Evolutionary conservation across 2,329 filamentous ascomycete species (phyloP).

Genomic region (Colletotrichum sp.): DNA sequence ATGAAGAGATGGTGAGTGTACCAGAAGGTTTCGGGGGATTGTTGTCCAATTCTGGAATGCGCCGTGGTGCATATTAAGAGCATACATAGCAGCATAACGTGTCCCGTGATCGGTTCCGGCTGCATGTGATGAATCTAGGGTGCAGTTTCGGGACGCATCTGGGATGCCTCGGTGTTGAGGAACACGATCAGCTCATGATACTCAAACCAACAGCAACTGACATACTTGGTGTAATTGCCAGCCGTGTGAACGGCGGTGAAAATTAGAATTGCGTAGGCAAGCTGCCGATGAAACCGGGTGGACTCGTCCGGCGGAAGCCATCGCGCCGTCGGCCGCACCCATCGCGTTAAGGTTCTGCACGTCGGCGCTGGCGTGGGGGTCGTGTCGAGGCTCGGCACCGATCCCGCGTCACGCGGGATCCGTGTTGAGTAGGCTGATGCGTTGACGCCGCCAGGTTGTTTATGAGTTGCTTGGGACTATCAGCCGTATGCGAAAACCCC

Average conservation of each 20-base stretch:
- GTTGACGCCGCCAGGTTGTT: conserved; percentile 78
- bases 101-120: conserved; percentile 90
- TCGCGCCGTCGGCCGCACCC: conserved; percentile 82
- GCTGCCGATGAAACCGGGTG: conserved; percentile 93
- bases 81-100: conserved; percentile 99
- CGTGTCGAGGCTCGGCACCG: conserved; percentile 83
- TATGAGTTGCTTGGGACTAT: conserved; percentile 75
- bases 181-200: conserved; percentile 39
- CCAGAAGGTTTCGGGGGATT: conserved; percentile 98
- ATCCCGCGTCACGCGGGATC: conserved; percentile 91
- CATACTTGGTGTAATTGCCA: conserved; percentile 93
- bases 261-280: conserved; percentile 86
- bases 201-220: conserved; percentile 3
- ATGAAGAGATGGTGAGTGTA: conserved; percentile 99
- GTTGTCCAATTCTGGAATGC: conserved; percentile 90
- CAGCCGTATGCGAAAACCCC: conserved; percentile 85
- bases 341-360: conserved; percentile 87
- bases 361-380: conserved; percentile 91
- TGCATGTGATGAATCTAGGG: conserved; percentile 91
- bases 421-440: conserved; percentile 86
- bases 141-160: conserved; percentile 81
- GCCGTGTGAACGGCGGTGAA: conserved; percentile 80
- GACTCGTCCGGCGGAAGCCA: conserved; percentile 94
- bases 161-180: conserved; percentile 88
- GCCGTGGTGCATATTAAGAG: conserved; percentile 96